A percentile compares a stretch with the other conserved stretches of the same genome.
Evolutionary conservation across 768 basidiomycete species (phyloP).

Genomic region (Lentinula lateritia): DNA sequence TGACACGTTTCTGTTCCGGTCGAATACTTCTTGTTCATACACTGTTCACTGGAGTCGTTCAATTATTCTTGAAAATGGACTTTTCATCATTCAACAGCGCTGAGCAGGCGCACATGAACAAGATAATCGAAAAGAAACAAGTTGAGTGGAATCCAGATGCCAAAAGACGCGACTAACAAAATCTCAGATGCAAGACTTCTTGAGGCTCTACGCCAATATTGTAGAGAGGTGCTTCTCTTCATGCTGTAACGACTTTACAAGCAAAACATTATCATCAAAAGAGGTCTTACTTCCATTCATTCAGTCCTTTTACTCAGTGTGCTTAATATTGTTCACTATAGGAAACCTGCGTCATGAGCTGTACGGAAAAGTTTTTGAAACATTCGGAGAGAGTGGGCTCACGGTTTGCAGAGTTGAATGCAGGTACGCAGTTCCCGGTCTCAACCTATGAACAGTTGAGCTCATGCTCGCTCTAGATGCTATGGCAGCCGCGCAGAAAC

Average conservation of each 20-base stretch:
- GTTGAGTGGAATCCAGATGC: conserved; percentile 29
- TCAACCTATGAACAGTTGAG: neutral
- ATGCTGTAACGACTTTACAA: conserved; percentile 96
- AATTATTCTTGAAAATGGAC: conserved; percentile 58
- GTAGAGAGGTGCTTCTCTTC: conserved; percentile 95
- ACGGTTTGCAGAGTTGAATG: conserved; percentile 87
- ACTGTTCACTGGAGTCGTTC: neutral
- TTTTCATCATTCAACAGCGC: conserved; percentile 84
- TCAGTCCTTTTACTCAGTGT: conserved; percentile 1
- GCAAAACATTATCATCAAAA: conserved; percentile 88
- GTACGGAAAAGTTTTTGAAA: conserved; percentile 96
- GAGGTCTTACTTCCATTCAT: conserved; percentile 50
- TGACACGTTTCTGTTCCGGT: neutral
- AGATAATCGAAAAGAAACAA: conserved; percentile 95
- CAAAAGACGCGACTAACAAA: neutral
- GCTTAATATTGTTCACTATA: conserved; percentile 23
- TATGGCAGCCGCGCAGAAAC: conserved; percentile 3
- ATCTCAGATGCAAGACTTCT: conserved; percentile 94
- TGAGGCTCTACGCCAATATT: conserved; percentile 89
- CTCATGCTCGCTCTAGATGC: neutral
- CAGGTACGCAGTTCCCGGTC: conserved; percentile 50
- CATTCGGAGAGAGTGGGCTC: conserved; percentile 92
- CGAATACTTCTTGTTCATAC: neutral
- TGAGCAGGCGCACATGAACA: conserved; percentile 96
- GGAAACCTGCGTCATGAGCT: conserved; percentile 89